A percentile compares a stretch with the other conserved stretches of the same genome.
Evolutionary conservation across 2,329 filamentous ascomycete species (phyloP).

Genomic region (Magnaporthiopsis incrustans): DNA sequence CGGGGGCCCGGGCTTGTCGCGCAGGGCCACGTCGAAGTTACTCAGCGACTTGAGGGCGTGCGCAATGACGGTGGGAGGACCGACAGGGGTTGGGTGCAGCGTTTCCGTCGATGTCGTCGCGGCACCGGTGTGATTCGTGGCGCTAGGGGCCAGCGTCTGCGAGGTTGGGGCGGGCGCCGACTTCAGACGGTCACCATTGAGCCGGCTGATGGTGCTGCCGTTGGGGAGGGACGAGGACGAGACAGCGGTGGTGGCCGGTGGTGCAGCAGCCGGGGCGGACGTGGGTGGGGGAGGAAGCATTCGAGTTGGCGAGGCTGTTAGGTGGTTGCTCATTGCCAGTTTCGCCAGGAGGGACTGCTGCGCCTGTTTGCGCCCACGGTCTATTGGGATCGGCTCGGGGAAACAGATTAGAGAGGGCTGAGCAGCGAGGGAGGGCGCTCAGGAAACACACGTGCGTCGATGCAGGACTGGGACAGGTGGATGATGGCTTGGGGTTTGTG

Average conservation of each 20-base stretch:
- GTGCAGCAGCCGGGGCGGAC: slow-evolving; percentile 6
- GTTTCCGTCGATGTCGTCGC: neutral
- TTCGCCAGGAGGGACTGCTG: slow-evolving; percentile 20
- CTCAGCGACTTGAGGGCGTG: slow-evolving; percentile 29
- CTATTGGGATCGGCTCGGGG: slow-evolving; percentile 4
- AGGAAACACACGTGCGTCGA: neutral
- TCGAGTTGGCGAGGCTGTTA: slow-evolving; percentile 24
- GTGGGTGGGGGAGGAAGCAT: slow-evolving; percentile 19
- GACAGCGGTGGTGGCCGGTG: slow-evolving; percentile 5
- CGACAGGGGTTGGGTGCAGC: neutral
- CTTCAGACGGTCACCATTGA: slow-evolving; percentile 9
- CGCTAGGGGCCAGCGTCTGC: slow-evolving; percentile 1
- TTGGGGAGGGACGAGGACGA: neutral
- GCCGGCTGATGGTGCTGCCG: neutral
- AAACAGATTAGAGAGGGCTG: too few relatives aligned
- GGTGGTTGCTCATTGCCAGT: slow-evolving; percentile 28
- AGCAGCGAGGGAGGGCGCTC: too few relatives aligned
- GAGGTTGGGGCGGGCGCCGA: slow-evolving; percentile 12
- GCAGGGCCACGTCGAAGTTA: slow-evolving; percentile 27
- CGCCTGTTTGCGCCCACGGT: slow-evolving; percentile 14
- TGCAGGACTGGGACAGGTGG: neutral
- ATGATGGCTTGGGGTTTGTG: neutral
- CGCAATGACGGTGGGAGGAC: slow-evolving; percentile 17
- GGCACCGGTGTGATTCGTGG: neutral
- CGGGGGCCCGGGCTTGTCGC: slow-evolving; percentile 21